Evolutionary conservation across 2,329 filamentous ascomycete genomes (phyloP).

Genomic region (Aspergillus texensis): DNA sequence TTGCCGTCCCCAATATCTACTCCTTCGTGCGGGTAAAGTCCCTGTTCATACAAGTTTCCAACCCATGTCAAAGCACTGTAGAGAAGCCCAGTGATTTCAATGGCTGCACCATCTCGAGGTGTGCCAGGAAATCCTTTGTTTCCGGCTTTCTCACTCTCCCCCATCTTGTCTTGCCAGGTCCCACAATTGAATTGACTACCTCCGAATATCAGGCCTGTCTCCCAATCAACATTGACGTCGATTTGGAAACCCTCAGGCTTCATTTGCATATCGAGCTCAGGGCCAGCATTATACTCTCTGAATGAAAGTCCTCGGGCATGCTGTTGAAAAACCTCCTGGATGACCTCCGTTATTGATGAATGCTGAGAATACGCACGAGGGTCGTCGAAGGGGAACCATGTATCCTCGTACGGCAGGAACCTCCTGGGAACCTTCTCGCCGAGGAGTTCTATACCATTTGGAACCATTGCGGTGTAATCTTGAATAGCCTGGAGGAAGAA

Average conservation of each 20-base stretch:
- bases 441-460: conserved; percentile 73
- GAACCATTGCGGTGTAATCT: conserved; percentile 82
- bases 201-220: conserved; percentile 86
- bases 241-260: conserved; percentile 88
- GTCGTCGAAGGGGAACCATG: conserved; percentile 85
- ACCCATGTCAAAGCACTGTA: conserved; percentile 91
- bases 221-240: conserved; percentile 88
- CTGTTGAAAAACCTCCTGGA: conserved; percentile 90
- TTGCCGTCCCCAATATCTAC: conserved; percentile 68
- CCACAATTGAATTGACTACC: conserved; percentile 95
- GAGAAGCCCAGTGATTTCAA: conserved; percentile 91
- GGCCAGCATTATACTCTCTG: conserved; percentile 90
- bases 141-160: conserved; percentile 87
- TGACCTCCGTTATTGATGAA: conserved; percentile 82
- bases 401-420: conserved; percentile 94
- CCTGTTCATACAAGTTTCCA: conserved; percentile 64
- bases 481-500: conserved; percentile 97
- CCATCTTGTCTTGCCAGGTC: conserved; percentile 99
- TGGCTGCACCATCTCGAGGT: conserved; percentile 90
- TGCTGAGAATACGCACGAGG: conserved; percentile 79
- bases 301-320: conserved; percentile 91
- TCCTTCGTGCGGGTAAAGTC: conserved; percentile 71
- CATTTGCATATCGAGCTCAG: conserved; percentile 90
- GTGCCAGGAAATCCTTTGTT: conserved; percentile 94
- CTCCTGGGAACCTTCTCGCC: conserved; percentile 77